These are phyloP conservation scores for Sequoia sempervirens DNA, from an alignment of 75 land plant species.

Conservation along the genomic window DNA sequence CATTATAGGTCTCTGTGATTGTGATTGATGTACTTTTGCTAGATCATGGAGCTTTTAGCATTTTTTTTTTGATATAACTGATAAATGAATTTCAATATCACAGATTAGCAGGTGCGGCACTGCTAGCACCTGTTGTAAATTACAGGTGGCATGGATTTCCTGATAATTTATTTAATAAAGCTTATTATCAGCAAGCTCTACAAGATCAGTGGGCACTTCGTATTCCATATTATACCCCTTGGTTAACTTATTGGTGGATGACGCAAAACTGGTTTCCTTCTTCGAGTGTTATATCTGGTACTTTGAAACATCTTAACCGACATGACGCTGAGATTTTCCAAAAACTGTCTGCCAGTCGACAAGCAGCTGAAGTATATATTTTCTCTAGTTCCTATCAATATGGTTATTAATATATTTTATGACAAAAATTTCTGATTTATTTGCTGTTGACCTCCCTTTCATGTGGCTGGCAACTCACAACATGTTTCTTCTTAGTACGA, in stretches of 20 bases:
- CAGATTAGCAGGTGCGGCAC: constrained; percentile 58
- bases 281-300: constrained; percentile 7
- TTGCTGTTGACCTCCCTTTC: too few species aligned
- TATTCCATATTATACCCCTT: constrained; percentile 34
- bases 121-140: constrained; percentile 46
- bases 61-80: neutral
- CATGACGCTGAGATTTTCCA: neutral
- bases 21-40: neutral
- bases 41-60: neutral
- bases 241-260: constrained; percentile 45
- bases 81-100: neutral
- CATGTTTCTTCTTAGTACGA: neutral
- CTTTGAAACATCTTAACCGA: neutral
- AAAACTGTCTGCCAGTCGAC: neutral
- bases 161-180: constrained; percentile 9
- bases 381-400: neutral
- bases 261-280: constrained; percentile 46
- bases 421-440: neutral
- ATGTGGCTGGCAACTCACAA: neutral
- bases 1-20: neutral
- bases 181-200: constrained; percentile 17
- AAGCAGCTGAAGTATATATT: neutral
- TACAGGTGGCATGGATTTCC: constrained; percentile 61
- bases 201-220: constrained; percentile 30
- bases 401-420: neutral